phyloP scores from a whole-genome alignment of 345 rosid species.

The Gossypium australe region DNA sequence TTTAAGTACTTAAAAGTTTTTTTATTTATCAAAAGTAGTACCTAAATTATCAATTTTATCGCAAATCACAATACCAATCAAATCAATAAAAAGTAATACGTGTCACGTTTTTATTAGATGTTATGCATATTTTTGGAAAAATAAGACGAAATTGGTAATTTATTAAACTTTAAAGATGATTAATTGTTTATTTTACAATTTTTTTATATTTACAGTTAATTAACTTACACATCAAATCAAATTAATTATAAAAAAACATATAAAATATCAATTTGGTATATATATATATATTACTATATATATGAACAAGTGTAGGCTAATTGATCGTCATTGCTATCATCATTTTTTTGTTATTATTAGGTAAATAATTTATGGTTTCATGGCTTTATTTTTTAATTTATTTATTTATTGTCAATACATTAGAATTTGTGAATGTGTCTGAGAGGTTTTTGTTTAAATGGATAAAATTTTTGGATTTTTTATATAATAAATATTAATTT shows the following conservation, averaged over 20 bases:
- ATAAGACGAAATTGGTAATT: too few relatives aligned
- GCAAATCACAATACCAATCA: too few relatives aligned
- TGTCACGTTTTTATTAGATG: too few relatives aligned
- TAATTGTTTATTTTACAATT: neutral
- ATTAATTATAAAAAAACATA: neutral
- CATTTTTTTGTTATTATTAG: neutral
- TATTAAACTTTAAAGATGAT: too few relatives aligned
- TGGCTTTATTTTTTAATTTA: neutral
- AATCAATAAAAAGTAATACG: too few relatives aligned
- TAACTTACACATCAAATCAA: neutral
- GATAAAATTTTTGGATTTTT: too few relatives aligned
- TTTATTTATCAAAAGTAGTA: too few relatives aligned
- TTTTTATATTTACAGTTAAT: neutral
- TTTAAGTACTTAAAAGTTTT: too few relatives aligned
- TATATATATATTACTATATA: neutral
- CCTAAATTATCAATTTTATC: too few relatives aligned
- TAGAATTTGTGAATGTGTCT: too few relatives aligned
- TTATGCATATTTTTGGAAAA: fast-evolving
- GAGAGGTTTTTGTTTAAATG: too few relatives aligned
- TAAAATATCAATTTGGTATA: neutral
- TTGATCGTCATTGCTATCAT: neutral
- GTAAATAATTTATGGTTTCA: neutral
- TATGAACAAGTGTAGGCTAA: neutral
- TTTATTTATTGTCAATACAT: neutral
- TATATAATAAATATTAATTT: too few relatives aligned